Percentiles rank a stretch among this genome's conserved stretches.
phyloP scores from a whole-genome alignment of 768 basidiomycete species.

The Albatrellus ellisii region DNA sequence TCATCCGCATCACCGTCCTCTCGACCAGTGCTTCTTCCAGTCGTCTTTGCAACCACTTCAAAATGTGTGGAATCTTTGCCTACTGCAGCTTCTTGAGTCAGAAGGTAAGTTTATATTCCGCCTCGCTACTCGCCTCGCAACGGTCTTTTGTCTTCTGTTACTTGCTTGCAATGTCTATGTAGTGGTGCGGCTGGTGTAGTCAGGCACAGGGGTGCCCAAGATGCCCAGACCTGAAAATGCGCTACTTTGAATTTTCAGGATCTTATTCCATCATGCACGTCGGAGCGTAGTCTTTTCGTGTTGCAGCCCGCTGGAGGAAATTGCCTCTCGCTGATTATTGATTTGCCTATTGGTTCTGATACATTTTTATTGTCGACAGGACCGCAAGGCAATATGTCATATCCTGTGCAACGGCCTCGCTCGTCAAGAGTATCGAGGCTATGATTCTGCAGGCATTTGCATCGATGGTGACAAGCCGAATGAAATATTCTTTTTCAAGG shows the following conservation, averaged over 20 bases:
- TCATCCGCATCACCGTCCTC: neutral
- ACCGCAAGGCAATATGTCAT: constrained; percentile 64
- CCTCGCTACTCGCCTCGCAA: neutral
- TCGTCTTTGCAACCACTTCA: neutral
- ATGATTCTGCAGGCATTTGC: constrained; percentile 86
- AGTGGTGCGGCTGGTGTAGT: neutral
- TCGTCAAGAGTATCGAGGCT: constrained; percentile 95
- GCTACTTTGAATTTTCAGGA: neutral
- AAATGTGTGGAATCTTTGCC: constrained; percentile 92
- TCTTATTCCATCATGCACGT: too few species aligned
- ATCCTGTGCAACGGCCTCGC: constrained; percentile 84
- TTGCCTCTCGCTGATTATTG: neutral
- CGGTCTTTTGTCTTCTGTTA: neutral
- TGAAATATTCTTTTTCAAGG: constrained; percentile 80
- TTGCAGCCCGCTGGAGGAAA: neutral
- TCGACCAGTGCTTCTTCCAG: neutral
- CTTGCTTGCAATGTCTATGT: too few species aligned
- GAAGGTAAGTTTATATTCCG: constrained; percentile 45
- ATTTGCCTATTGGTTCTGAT: neutral
- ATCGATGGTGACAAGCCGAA: constrained; percentile 85
- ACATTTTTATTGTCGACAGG: neutral
- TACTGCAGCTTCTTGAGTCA: constrained; percentile 94
- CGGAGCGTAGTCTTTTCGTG: neutral
- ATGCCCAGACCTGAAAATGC: neutral
- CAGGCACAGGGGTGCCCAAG: neutral